Base-by-base conservation (phyloP, 176 grass and related monocot species). In the Carex myosuroides region DNA sequence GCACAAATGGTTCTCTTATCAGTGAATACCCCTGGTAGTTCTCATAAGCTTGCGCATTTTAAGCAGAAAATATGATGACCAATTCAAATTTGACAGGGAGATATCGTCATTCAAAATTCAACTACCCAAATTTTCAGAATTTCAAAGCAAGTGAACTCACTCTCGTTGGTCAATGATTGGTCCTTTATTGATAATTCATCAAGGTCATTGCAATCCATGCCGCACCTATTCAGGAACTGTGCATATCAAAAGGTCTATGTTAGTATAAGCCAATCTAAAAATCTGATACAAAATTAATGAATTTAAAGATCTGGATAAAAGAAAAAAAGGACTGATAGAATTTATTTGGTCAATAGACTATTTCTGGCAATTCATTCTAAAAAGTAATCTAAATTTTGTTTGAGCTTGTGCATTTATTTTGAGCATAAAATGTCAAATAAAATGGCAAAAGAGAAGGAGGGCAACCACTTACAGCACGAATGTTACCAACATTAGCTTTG, bases 181-280 rank as follows among this genome's bases (percentile, higher is more conserved):
- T 99, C 96, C 80, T 95, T 99, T 74, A 99, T 94, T 32, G 91
- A 95, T 88, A 99, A 64, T 79, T 91, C 85, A 83, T 99, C 96
- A 90, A 94, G 85, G 66, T 95, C 90, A 89, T 88, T 88, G 84
- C 96, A 95, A 65, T 99, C 96, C 50, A 99, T 90, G 70, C 88
- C 88, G 85, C 85, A 93, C 57, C 89, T 90, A 78, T 17, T 89
- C 63, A 99, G 87, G 81, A 99, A 99, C 96, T 99, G 88, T 81
- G 79, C 22, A 81, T 72, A 60, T 74, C 64, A 77, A 57, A 84
- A 46, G 63, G 7, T 8, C n/a, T 13, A 22, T 32, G 32, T 81
- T 81, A 81, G 56, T 62, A 62, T 13, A 52, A 66, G 62, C 13
- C 21, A 18, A n/a, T 54, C 13, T 48, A 48, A 65, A 14, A 8